A percentile compares a stretch with the other conserved stretches of the same genome.
These are phyloP conservation scores for Musa troglodytarum DNA, from an alignment of 176 grass and related monocot genomes.

Conservation along the genomic window DNA sequence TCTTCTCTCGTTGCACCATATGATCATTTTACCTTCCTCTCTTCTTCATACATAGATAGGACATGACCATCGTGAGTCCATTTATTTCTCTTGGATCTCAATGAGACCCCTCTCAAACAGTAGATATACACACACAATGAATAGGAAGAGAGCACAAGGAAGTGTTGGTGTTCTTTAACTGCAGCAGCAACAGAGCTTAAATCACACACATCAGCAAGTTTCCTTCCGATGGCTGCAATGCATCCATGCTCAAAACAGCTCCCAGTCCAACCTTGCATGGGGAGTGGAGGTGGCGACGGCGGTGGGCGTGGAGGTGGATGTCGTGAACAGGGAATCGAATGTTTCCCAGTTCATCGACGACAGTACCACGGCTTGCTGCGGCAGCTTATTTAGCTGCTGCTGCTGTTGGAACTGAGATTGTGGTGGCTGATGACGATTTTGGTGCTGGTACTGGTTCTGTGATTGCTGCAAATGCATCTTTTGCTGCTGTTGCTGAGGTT, in stretches of 20 bases:
- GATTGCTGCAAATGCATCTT: neutral
- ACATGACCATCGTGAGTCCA: neutral
- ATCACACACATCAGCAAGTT: conserved; percentile 11
- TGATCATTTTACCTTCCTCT: no score
- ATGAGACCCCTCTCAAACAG: neutral
- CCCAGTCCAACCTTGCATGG: conserved; percentile 56
- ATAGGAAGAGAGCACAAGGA: neutral
- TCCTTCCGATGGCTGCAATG: conserved; percentile 12
- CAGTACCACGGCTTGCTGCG: neutral
- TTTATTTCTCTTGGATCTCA: neutral
- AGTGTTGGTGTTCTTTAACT: conserved; percentile 2
- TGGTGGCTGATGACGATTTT: neutral
- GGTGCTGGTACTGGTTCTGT: conserved; percentile 9
- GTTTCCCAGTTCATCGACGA: conserved; percentile 51
- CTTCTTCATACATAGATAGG: neutral
- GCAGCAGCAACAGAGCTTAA: neutral
- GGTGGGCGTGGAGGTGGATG: conserved; percentile 51
- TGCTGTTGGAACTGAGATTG: neutral
- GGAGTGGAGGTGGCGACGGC: conserved; percentile 37
- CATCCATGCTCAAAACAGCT: conserved; percentile 36
- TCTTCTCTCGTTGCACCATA: no score
- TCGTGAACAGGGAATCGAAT: conserved; percentile 68
- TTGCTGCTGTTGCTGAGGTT: conserved; percentile 16
- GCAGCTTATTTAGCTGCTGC: neutral
- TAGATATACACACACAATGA: neutral